These are phyloP conservation scores for Neoconidiobolus thromboides DNA, from an alignment of 371 early-diverging fungal genomes.

Conservation along the genomic window DNA sequence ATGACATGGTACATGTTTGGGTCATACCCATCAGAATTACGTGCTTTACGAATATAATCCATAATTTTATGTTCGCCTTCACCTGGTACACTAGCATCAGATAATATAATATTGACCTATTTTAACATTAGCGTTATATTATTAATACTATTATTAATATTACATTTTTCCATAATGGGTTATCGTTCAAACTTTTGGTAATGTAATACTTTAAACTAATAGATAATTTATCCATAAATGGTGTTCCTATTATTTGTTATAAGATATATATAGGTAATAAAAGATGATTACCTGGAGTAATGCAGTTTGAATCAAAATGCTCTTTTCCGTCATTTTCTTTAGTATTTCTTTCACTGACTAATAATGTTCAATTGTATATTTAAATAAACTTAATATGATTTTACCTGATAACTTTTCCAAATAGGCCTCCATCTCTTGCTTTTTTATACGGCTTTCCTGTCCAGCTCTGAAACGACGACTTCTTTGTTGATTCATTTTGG, in stretches of 20 bases:
- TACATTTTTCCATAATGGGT: slow-evolving; percentile 80
- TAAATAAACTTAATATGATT: slow-evolving; percentile 1
- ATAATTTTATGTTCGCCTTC: slow-evolving; percentile 99
- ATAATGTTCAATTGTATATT: not conserved
- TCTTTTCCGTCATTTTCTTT: slow-evolving; percentile 33
- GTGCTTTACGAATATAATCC: slow-evolving; percentile 87
- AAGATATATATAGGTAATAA: not conserved
- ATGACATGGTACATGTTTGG: slow-evolving; percentile 86
- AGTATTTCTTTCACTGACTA: slow-evolving; percentile 19
- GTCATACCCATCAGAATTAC: slow-evolving; percentile 54
- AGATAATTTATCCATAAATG: slow-evolving; percentile 92
- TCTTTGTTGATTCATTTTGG: slow-evolving; percentile 99
- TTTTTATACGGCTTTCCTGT: slow-evolving; percentile 57
- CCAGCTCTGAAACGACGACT: slow-evolving; percentile 94
- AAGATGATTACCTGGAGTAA: slow-evolving; percentile 72
- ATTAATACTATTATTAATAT: not conserved
- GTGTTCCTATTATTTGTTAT: slow-evolving; percentile 31
- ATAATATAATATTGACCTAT: slow-evolving; percentile 77
- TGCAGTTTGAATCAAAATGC: slow-evolving; percentile 94
- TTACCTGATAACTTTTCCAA: slow-evolving; percentile 37
- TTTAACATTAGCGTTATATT: not conserved
- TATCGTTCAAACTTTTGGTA: slow-evolving; percentile 66
- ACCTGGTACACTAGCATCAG: slow-evolving; percentile 93
- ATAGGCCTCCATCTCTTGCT: slow-evolving; percentile 47
- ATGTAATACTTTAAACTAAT: slow-evolving; percentile 75